Percentiles rank a stretch among this genome's conserved stretches.
phyloP scores from a whole-genome alignment of 345 rosid genomes.

The Anacardium occidentale region DNA sequence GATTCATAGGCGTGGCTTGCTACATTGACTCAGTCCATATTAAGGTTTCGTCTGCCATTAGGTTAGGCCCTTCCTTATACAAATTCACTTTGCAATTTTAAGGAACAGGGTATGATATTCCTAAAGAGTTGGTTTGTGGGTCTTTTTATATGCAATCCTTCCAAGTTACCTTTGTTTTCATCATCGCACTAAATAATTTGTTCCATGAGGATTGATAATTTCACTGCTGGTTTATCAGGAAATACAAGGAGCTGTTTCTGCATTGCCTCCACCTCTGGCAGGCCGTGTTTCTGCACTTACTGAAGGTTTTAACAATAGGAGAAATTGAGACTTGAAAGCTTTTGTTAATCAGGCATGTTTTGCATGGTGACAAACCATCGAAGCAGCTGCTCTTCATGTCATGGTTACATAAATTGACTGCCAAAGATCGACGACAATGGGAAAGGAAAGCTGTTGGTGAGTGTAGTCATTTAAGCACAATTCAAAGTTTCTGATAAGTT shows the following conservation, averaged over 20 bases:
- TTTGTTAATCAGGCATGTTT: background rate
- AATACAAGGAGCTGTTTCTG: constrained; percentile 65
- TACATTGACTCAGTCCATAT: background rate
- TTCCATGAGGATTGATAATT: constrained; percentile 11
- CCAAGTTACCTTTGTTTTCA: background rate
- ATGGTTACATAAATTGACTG: background rate
- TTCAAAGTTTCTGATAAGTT: background rate
- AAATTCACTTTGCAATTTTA: background rate
- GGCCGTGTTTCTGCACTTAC: constrained; percentile 80
- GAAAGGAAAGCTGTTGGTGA: background rate
- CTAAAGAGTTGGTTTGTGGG: background rate
- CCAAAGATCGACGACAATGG: background rate
- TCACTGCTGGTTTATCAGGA: constrained; percentile 43
- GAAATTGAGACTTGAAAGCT: constrained; percentile 7
- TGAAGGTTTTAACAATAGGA: constrained; percentile 54
- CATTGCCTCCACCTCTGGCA: constrained; percentile 54
- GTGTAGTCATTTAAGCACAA: background rate
- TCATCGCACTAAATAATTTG: background rate
- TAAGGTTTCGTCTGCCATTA: background rate
- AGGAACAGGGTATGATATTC: background rate
- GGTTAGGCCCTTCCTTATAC: background rate
- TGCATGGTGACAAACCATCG: background rate
- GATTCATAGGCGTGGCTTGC: background rate
- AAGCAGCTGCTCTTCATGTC: background rate
- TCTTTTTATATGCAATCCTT: background rate